Conservation (phyloP, 208 protist genomes). For the Acanthamoeba triangularis region DNA sequence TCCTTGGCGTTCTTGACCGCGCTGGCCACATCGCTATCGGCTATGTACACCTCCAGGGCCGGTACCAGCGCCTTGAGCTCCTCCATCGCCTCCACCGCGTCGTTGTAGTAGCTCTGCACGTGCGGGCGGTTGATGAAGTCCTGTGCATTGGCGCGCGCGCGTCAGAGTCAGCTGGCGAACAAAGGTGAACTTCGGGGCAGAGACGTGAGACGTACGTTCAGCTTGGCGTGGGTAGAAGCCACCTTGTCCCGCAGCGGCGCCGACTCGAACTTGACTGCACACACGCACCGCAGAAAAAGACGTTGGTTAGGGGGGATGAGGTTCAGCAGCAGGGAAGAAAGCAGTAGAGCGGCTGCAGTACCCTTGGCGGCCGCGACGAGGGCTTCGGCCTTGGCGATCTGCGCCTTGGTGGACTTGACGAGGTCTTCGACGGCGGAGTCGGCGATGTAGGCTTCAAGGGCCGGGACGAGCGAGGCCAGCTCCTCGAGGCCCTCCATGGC, state of each 20-base stretch:
- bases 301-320: not conserved
- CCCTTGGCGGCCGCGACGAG: constrained; percentile 6
- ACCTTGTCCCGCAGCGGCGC: constrained; percentile 28
- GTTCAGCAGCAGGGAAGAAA: not conserved
- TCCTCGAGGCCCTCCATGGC: constrained; percentile 65
- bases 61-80: constrained; percentile 47
- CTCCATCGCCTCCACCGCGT: constrained; percentile 33
- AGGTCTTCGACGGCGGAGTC: not conserved
- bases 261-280: constrained; percentile 41
- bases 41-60: not conserved
- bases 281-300: not conserved
- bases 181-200: no score
- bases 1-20: not conserved
- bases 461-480: constrained; percentile 2
- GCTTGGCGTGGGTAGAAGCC: not conserved
- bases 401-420: constrained; percentile 1
- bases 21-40: constrained; percentile 22
- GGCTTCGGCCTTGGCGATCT: constrained; percentile 65
- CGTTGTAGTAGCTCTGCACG: constrained; percentile 57
- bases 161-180: no score
- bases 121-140: constrained; percentile 42
- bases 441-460: constrained; percentile 1
- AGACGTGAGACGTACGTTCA: not conserved
- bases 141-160: not conserved
- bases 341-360: not conserved